Evolutionary conservation across 768 basidiomycete genomes (phyloP), one percentile per base, ranked within the genome.

Genomic region (Cystofilobasidium capitatum): DNA sequence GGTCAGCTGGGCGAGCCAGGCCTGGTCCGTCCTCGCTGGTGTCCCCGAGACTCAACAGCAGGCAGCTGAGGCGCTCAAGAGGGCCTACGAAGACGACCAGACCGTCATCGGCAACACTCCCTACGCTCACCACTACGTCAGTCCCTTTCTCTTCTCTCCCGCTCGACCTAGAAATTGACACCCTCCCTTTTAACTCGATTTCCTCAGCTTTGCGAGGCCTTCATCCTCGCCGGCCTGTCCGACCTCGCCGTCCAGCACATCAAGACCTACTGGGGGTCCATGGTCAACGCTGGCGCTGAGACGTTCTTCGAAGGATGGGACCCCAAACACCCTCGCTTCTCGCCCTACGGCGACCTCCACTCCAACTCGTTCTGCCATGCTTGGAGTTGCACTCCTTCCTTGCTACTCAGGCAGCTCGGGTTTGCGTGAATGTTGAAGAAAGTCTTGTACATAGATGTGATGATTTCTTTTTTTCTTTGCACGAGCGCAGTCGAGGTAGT

Each of bases 251-350:
- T 71, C 24, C 63, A 70, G 54, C 73, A 74, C 58, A 71, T 74
- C 66, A 64, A 62, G 9, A 37, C 47, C 4, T 74, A 74, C 55
- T 74, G 73, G 73, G 73, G 73, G 36, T 71, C 70, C 6, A 73
- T 73, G 73, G 45, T 73, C 44, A 40, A 65, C 17, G 73, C 71
- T 1, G 73, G 73, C 10, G 73, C 69, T 0, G 71, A 70, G 35
- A 73, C 73, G 22, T 73, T 73, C 64, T 73, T 71, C 44, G 73
- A 73, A 58, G 70, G 65, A 3, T 73, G 73, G 73, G 60, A 70
- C 22, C 70, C 73, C 0, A 61, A 63, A 22, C 20, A 62, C 7
- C 73, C 73, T 14, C 69, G 58, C 16, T 44, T 65, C 17, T 72
- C 71, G 3, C 71, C 71, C 0, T 73, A 73, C 61, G 69, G 65